These are phyloP conservation scores for Pestalotiopsis sp. DNA, from an alignment of 2,329 filamentous ascomycete genomes.

Conservation along the genomic window DNA sequence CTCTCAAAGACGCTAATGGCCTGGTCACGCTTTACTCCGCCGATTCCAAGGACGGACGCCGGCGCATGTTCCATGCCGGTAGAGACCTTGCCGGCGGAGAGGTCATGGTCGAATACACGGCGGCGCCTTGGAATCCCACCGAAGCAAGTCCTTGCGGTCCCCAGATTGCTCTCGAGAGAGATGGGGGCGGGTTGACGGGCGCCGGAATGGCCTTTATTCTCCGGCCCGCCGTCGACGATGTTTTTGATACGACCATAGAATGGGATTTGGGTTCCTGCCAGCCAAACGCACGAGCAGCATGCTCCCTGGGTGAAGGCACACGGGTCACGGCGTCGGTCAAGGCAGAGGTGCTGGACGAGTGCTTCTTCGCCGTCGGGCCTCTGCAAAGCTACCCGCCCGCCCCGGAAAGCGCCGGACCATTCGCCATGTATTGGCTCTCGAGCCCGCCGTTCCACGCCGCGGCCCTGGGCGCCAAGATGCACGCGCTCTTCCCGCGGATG, in stretches of 20 bases:
- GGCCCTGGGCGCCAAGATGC: neutral
- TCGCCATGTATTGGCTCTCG: neutral
- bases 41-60: neutral
- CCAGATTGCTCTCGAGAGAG: neutral
- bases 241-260: neutral
- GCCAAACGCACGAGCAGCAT: neutral
- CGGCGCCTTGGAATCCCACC: neutral
- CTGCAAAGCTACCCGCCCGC: neutral
- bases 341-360: neutral
- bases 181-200: neutral
- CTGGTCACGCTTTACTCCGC: neutral
- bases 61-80: neutral
- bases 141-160: neutral
- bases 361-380: neutral
- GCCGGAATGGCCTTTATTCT: neutral
- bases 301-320: neutral
- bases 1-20: neutral
- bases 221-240: neutral
- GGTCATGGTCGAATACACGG: neutral
- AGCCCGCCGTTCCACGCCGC: neutral
- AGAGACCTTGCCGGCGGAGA: neutral
- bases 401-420: neutral
- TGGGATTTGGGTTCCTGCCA: neutral
- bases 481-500: neutral
- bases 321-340: neutral